phyloP scores from a whole-genome alignment of 129 eudicot species.

The Arctium lappa region DNA sequence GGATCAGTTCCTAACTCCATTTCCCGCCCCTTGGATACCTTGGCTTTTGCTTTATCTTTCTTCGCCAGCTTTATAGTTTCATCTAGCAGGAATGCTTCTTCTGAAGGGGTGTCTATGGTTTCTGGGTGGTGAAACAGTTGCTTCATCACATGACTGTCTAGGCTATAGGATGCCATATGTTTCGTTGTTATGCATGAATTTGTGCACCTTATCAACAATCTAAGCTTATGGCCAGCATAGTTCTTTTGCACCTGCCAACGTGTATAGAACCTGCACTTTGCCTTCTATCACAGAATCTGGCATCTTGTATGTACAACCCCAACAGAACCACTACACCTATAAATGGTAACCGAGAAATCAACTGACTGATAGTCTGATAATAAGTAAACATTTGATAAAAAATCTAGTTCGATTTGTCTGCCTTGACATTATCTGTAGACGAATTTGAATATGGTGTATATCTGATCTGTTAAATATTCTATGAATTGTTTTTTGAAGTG shows the following conservation, averaged over 20 bases:
- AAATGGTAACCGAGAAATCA: not conserved
- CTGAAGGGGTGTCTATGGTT: not conserved
- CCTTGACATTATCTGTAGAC: not conserved
- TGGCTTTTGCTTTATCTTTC: not conserved
- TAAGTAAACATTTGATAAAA: not conserved
- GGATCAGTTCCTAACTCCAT: not conserved
- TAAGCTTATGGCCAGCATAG: not conserved
- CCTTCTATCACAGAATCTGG: not conserved
- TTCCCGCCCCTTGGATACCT: not conserved
- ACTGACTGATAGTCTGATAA: not conserved
- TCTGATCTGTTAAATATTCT: not conserved
- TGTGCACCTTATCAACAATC: not conserved
- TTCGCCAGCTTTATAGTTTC: not conserved
- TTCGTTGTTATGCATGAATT: not conserved
- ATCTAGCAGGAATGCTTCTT: not conserved
- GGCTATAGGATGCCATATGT: not conserved
- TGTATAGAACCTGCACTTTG: not conserved
- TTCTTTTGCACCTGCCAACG: not conserved
- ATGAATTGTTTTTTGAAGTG: not conserved
- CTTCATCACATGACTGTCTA: not conserved
- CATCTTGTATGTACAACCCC: not conserved
- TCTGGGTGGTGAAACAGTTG: not conserved
- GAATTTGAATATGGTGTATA: not conserved
- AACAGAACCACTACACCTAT: not conserved
- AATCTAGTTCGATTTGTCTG: not conserved